Conservation (phyloP, 139 green algal species). For the Chlorella sp. region DNA sequence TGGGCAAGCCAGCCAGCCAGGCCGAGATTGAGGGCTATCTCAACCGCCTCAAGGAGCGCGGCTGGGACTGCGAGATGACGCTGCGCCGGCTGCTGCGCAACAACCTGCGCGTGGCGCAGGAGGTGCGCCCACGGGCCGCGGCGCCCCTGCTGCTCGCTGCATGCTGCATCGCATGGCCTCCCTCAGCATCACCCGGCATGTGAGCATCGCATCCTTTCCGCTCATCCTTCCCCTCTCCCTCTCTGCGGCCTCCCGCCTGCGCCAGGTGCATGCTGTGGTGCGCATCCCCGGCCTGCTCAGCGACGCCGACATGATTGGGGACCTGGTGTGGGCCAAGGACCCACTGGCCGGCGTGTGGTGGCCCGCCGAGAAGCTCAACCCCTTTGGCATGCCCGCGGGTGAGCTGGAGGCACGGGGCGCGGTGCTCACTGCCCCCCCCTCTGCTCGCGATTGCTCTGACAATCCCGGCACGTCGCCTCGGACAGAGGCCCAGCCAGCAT, state of each 20-base stretch:
- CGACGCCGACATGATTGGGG: slow-evolving; percentile 51
- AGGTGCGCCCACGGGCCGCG: slow-evolving; percentile 10
- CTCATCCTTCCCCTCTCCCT: too few species aligned
- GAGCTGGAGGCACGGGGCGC: neutral
- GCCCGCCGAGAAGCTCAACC: slow-evolving; percentile 70
- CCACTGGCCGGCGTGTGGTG: slow-evolving; percentile 42
- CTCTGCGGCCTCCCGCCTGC: too few species aligned
- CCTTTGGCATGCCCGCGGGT: slow-evolving; percentile 33
- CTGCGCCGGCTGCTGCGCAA: slow-evolving; percentile 50
- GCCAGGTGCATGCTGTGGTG: slow-evolving; percentile 15
- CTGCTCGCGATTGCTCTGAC: too few species aligned
- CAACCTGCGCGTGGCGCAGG: slow-evolving; percentile 23
- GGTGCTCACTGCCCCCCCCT: too few species aligned
- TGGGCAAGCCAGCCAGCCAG: slow-evolving; percentile 20
- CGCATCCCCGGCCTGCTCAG: slow-evolving; percentile 33
- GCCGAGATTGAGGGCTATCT: slow-evolving; percentile 64
- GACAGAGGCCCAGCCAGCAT: too few species aligned
- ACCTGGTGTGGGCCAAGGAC: slow-evolving; percentile 55
- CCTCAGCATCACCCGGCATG: too few species aligned
- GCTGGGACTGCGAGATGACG: slow-evolving; percentile 66
- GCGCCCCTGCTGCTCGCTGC: neutral
- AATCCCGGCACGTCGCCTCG: too few species aligned
- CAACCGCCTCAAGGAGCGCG: slow-evolving; percentile 68
- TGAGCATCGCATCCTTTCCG: too few species aligned
- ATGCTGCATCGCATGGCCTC: too few species aligned